Conservation (phyloP, 1,139 yeast genomes). For the Geotrichum bryndzae region DNA sequence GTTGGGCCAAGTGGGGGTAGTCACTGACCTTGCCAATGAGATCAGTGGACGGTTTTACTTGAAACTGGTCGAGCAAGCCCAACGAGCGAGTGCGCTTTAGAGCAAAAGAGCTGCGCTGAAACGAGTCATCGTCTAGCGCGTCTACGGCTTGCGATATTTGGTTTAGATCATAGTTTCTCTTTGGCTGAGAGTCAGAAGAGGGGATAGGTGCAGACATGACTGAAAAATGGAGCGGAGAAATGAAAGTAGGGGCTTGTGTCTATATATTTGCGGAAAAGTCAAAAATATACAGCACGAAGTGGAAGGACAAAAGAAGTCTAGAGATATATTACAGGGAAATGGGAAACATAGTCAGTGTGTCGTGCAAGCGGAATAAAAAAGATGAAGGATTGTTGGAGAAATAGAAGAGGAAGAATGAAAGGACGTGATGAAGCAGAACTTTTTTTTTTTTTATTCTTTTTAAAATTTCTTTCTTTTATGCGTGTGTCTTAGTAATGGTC, state of each 20-base stretch:
- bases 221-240: not conserved
- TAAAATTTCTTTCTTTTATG: not conserved
- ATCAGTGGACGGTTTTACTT: constrained; percentile 37
- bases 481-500: not conserved
- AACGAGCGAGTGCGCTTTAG: constrained; percentile 77
- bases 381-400: not conserved
- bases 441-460: no score
- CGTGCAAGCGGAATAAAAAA: not conserved
- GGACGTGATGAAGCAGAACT: not conserved
- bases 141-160: constrained; percentile 48
- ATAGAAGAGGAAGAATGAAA: not conserved
- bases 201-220: not conserved
- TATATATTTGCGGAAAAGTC: no score
- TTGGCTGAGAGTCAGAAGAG: not conserved
- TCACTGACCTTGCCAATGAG: constrained; percentile 31
- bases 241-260: not conserved
- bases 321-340: not conserved
- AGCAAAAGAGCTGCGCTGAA: constrained; percentile 65
- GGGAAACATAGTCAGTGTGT: not conserved
- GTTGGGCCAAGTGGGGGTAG: constrained; percentile 26
- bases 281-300: no score
- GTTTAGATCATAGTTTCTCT: constrained; percentile 15
- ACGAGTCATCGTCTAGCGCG: constrained; percentile 67
- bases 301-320: no score
- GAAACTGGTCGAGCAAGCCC: constrained; percentile 69